phyloP scores from a whole-genome alignment of 1,284 basidiomycete species.

The Apiotrichum gamsii region DNA sequence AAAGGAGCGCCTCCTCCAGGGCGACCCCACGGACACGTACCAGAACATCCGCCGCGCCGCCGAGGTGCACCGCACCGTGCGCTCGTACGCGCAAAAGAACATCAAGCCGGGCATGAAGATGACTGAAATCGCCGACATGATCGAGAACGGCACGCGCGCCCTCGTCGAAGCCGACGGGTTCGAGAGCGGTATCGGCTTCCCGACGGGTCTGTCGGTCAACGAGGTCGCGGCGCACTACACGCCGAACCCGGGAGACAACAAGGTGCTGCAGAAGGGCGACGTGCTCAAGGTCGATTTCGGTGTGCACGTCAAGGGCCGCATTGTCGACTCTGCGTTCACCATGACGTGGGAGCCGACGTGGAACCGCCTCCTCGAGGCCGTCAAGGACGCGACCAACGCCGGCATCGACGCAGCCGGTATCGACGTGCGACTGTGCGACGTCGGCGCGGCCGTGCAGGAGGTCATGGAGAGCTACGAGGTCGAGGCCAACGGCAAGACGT shows the following conservation, averaged over 20 bases:
- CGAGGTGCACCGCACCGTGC: slow-evolving; percentile 94
- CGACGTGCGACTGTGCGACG: slow-evolving; percentile 86
- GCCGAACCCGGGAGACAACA: slow-evolving; percentile 90
- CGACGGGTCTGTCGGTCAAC: slow-evolving; percentile 92
- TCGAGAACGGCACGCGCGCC: slow-evolving; percentile 85
- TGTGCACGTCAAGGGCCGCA: slow-evolving; percentile 91
- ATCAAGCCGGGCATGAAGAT: slow-evolving; percentile 92
- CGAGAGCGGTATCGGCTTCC: slow-evolving; percentile 78
- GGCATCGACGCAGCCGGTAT: slow-evolving; percentile 91
- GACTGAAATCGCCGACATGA: slow-evolving; percentile 89
- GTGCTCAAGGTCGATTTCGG: slow-evolving; percentile 97
- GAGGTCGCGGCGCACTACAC: slow-evolving; percentile 95
- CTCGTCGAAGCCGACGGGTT: slow-evolving; percentile 87
- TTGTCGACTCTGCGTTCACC: slow-evolving; percentile 94
- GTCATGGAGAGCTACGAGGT: slow-evolving; percentile 99
- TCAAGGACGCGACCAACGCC: slow-evolving; percentile 87
- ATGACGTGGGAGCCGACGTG: slow-evolving; percentile 83
- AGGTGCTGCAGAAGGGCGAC: slow-evolving; percentile 72
- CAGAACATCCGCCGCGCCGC: slow-evolving; percentile 82
- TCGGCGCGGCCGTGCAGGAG: slow-evolving; percentile 90
- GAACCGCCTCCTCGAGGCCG: slow-evolving; percentile 81
- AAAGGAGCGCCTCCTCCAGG: slow-evolving; percentile 66
- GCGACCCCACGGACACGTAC: slow-evolving; percentile 77
- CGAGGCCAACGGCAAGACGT: slow-evolving; percentile 75
- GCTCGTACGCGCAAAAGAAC: slow-evolving; percentile 66